These are phyloP conservation scores for Pelargonium australe DNA, from an alignment of 441 rosid genomes.

Conservation along the genomic window DNA sequence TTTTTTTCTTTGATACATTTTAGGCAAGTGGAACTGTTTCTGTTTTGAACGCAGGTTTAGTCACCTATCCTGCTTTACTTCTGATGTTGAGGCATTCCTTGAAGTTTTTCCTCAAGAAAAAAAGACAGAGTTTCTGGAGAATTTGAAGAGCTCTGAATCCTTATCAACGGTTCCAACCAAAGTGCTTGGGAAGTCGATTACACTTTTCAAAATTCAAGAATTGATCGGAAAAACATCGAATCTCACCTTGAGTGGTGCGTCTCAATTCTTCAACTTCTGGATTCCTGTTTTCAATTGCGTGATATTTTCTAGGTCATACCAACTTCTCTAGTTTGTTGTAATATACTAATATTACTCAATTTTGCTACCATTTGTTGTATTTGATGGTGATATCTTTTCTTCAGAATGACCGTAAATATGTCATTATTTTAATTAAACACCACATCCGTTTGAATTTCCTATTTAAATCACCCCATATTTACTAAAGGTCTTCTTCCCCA, in stretches of 20 bases:
- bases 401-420: background rate
- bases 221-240: conserved; percentile 48
- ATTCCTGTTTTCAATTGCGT: background rate
- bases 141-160: conserved; percentile 36
- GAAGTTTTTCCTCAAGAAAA: conserved; percentile 55
- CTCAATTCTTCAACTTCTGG: conserved; percentile 8
- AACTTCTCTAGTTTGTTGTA: background rate
- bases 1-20: conserved; percentile 4
- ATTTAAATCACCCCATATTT: conserved; percentile 17
- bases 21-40: conserved; percentile 14
- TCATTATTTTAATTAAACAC: no score
- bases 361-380: background rate
- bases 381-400: background rate
- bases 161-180: conserved; percentile 38
- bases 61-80: conserved; percentile 82
- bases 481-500: conserved; percentile 31
- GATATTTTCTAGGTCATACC: conserved; percentile 15
- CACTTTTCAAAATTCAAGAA: conserved; percentile 65
- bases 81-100: conserved; percentile 72
- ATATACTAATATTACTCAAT: background rate
- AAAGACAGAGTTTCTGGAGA: conserved; percentile 54
- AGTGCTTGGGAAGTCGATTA: conserved; percentile 72
- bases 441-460: conserved; percentile 7
- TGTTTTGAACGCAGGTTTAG: conserved; percentile 67
- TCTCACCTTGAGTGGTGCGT: conserved; percentile 54